Conservation (phyloP, 2,329 filamentous ascomycete genomes). For the Botryotinia narcissicola region DNA sequence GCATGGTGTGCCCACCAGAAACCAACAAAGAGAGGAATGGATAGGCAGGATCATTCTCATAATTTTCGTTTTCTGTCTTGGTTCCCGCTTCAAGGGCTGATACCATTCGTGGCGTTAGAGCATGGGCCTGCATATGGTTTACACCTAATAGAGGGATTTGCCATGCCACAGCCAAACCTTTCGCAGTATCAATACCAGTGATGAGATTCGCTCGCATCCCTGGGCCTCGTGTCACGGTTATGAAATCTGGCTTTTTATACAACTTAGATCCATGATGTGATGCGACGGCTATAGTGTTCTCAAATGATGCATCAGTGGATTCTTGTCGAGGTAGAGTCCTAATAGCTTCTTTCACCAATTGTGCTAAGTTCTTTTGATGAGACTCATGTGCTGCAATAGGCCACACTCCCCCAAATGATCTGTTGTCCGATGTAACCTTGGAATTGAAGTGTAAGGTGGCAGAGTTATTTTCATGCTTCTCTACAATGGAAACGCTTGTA, state of each 20-base stretch:
- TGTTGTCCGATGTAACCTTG: constrained; percentile 78
- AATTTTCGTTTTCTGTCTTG: background rate
- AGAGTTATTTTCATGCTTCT: constrained; percentile 46
- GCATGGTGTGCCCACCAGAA: constrained; percentile 87
- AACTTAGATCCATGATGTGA: constrained; percentile 27
- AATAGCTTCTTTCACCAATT: constrained; percentile 65
- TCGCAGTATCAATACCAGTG: constrained; percentile 78
- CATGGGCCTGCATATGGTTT: constrained; percentile 97
- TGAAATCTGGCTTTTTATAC: constrained; percentile 67
- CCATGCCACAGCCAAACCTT: constrained; percentile 83
- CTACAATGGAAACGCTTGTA: constrained; percentile 81
- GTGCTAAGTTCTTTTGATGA: constrained; percentile 69
- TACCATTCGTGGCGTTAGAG: constrained; percentile 79
- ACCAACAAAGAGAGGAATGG: constrained; percentile 87
- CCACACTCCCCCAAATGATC: constrained; percentile 72
- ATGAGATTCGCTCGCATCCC: constrained; percentile 80
- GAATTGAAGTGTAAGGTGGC: constrained; percentile 73
- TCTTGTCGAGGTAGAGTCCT: constrained; percentile 44
- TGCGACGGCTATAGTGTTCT: constrained; percentile 22
- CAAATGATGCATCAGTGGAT: constrained; percentile 24
- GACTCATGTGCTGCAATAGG: constrained; percentile 72
- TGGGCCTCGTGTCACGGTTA: constrained; percentile 87
- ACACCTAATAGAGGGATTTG: constrained; percentile 78
- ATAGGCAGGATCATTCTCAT: constrained; percentile 53
- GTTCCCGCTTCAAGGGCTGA: constrained; percentile 49